Evolutionary conservation across 805 yeast genomes (phyloP).

Genomic region (Isabelozyma gotoi): DNA sequence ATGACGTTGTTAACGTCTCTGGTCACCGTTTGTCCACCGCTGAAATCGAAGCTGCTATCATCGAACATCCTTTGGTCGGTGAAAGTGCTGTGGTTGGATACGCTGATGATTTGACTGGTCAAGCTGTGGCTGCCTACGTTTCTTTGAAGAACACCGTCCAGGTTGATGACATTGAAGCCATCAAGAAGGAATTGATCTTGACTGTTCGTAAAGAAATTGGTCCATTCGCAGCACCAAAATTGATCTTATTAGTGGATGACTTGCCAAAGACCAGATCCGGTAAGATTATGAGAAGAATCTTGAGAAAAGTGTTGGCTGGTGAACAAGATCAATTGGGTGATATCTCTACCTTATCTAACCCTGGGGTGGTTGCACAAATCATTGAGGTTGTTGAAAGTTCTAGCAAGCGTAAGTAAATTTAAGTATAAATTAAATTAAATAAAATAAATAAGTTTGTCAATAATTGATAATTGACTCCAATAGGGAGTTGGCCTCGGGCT

Average conservation of each 20-base stretch:
- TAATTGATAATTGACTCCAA: conserved; percentile 31
- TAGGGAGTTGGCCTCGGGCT: conserved; percentile 70
- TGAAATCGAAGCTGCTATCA: conserved; percentile 91
- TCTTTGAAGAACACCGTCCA: conserved; percentile 59
- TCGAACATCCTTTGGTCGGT: conserved; percentile 75
- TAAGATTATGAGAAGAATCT: conserved; percentile 96
- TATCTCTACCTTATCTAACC: conserved; percentile 83
- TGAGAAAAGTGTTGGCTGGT: conserved; percentile 88
- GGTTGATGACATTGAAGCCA: conserved; percentile 50
- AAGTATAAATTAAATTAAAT: not conserved
- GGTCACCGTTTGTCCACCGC: conserved; percentile 99
- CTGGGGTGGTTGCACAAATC: conserved; percentile 76
- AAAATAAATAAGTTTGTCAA: not conserved
- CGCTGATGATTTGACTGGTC: conserved; percentile 94
- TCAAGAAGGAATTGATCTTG: conserved; percentile 73
- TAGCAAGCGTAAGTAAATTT: not conserved
- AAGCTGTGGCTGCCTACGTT: conserved; percentile 95
- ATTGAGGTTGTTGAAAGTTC: conserved; percentile 60
- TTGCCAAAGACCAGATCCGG: conserved; percentile 98
- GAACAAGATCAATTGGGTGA: conserved; percentile 95
- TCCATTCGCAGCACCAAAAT: conserved; percentile 94
- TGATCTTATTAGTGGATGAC: conserved; percentile 79
- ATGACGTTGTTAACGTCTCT: conserved; percentile 95
- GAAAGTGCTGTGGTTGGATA: conserved; percentile 98
- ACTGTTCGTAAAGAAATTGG: conserved; percentile 93